phyloP scores from a whole-genome alignment of 192 early-diverging fungal species.

The Coemansia sp. region DNA sequence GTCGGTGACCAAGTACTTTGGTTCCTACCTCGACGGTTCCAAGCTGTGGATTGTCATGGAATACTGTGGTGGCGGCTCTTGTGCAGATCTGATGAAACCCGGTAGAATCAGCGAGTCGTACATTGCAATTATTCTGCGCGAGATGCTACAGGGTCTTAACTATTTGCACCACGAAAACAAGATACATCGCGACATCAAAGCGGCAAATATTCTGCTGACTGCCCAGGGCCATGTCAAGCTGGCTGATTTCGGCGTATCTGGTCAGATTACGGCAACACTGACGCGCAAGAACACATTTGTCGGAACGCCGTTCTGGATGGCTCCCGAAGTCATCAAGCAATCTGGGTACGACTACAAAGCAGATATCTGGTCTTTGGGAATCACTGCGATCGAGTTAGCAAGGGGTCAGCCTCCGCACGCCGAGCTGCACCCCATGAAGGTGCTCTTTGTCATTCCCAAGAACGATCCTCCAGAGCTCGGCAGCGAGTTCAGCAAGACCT shows the following conservation, averaged over 20 bases:
- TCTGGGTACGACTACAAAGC: slow-evolving; percentile 94
- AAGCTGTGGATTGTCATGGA: slow-evolving; percentile 99
- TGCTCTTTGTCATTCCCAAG: slow-evolving; percentile 90
- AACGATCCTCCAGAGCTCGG: slow-evolving; percentile 82
- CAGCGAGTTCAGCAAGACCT: slow-evolving; percentile 72
- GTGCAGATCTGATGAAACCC: slow-evolving; percentile 90
- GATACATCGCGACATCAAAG: slow-evolving; percentile 95
- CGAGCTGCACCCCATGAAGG: slow-evolving; percentile 93
- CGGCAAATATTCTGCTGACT: slow-evolving; percentile 80
- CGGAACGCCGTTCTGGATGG: slow-evolving; percentile 96
- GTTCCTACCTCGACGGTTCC: slow-evolving; percentile 84
- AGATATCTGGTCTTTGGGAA: slow-evolving; percentile 97
- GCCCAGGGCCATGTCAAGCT: slow-evolving; percentile 84
- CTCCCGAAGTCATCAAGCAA: slow-evolving; percentile 92
- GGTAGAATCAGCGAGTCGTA: slow-evolving; percentile 81
- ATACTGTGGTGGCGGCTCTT: slow-evolving; percentile 93
- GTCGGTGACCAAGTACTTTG: slow-evolving; percentile 86
- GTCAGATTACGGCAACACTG: slow-evolving; percentile 86
- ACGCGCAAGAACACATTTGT: slow-evolving; percentile 98
- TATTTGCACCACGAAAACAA: slow-evolving; percentile 91
- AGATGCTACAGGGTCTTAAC: slow-evolving; percentile 85
- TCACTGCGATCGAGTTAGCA: slow-evolving; percentile 95
- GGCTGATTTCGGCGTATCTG: slow-evolving; percentile 98
- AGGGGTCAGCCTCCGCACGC: slow-evolving; percentile 91
- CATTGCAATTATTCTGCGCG: slow-evolving; percentile 89